Evolutionary conservation across 345 rosid species (phyloP).

Genomic region (Moringa oleifera): DNA sequence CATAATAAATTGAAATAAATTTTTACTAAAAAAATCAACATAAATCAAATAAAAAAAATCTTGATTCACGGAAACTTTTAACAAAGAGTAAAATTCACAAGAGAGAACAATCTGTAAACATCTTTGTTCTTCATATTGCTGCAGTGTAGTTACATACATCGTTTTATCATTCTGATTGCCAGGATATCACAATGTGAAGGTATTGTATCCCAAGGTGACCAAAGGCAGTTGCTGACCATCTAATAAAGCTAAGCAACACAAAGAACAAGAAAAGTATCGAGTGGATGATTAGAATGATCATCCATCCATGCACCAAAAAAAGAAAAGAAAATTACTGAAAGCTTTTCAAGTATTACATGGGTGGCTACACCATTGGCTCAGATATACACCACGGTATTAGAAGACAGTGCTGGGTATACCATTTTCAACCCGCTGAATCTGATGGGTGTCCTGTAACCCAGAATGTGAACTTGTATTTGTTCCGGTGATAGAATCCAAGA

Average conservation of each 20-base stretch:
- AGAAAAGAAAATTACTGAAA: slow-evolving; percentile 8
- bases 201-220: not conserved
- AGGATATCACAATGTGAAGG: not conserved
- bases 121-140: not conserved
- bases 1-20: no score
- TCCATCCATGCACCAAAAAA: slow-evolving; percentile 1
- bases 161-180: not conserved
- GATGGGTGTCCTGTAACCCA: slow-evolving; percentile 27
- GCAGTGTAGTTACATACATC: not conserved
- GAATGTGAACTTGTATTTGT: slow-evolving; percentile 33
- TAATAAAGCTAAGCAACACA: no score
- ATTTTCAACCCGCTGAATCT: slow-evolving; percentile 30
- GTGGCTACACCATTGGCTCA: not conserved
- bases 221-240: slow-evolving; percentile 1
- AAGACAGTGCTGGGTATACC: slow-evolving; percentile 27
- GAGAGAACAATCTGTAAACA: no score
- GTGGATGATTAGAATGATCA: slow-evolving; percentile 1
- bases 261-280: slow-evolving; percentile 3
- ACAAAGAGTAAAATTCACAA: no score
- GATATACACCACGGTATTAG: not conserved
- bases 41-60: no score
- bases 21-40: no score
- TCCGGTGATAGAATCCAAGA: slow-evolving; percentile 32
- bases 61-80: no score
- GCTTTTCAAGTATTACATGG: not conserved